Conservation (phyloP, 176 grass and related monocot species). For the Elymus sibiricus region DNA sequence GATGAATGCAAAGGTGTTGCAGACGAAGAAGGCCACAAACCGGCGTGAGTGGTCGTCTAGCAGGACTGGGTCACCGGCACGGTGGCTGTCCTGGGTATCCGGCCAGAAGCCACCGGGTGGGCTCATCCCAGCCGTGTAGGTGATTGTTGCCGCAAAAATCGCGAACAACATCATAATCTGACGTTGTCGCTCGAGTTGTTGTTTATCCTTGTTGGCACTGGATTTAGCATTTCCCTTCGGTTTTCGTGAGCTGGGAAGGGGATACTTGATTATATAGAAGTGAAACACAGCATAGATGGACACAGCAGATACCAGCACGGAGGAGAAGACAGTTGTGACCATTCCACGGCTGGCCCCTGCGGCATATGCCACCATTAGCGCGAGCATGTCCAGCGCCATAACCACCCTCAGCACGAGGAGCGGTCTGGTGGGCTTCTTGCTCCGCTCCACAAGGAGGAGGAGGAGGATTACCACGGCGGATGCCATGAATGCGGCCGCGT, state of each 20-base stretch:
- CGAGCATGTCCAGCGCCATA: constrained; percentile 7
- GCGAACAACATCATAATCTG: constrained; percentile 35
- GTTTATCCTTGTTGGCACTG: no score
- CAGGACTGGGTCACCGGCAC: constrained; percentile 35
- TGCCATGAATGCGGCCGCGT: constrained; percentile 5
- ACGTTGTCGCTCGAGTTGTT: no score
- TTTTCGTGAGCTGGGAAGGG: no score
- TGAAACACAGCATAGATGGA: not conserved
- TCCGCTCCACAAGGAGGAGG: not conserved
- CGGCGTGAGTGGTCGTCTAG: constrained; percentile 27
- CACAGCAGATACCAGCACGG: not conserved
- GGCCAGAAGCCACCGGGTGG: constrained; percentile 48
- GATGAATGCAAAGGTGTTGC: constrained; percentile 46
- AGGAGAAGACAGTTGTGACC: not conserved
- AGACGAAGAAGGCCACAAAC: constrained; percentile 37
- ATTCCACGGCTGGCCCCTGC: not conserved
- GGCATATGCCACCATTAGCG: constrained; percentile 7
- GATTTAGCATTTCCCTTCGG: no score
- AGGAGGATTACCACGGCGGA: constrained; percentile 15
- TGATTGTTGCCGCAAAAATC: constrained; percentile 28
- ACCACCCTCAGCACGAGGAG: not conserved
- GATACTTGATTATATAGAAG: no score
- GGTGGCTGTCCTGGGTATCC: not conserved
- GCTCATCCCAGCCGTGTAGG: constrained; percentile 30
- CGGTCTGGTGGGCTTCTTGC: not conserved